These are phyloP conservation scores for Phytopythium litorale DNA, from an alignment of 352 stramenopile species.

Conservation along the genomic window DNA sequence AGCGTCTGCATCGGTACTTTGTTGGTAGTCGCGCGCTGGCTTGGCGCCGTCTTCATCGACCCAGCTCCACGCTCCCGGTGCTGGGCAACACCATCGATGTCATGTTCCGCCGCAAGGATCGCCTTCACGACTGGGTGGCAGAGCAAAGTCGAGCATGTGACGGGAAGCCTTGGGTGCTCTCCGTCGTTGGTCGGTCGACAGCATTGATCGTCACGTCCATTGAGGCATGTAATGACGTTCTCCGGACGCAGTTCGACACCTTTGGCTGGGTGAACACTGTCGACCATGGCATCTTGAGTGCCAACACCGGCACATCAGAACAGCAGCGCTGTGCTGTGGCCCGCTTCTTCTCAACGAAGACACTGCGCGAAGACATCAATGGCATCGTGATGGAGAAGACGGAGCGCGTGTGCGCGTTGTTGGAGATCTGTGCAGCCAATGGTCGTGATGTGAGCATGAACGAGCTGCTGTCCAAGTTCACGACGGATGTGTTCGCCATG, in stretches of 20 bases:
- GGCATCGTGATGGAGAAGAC: constrained; percentile 11
- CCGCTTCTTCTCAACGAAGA: constrained; percentile 59
- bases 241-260: constrained; percentile 23
- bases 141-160: constrained; percentile 18
- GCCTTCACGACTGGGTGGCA: constrained; percentile 33
- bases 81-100: constrained; percentile 28
- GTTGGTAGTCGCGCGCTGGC: too few relatives aligned
- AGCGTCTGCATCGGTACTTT: neutral
- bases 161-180: constrained; percentile 23
- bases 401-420: constrained; percentile 16
- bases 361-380: constrained; percentile 11
- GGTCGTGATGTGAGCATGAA: constrained; percentile 21
- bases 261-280: constrained; percentile 59
- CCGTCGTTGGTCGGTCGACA: constrained; percentile 23
- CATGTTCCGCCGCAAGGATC: constrained; percentile 11
- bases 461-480: constrained; percentile 37
- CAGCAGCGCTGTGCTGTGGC: constrained; percentile 46
- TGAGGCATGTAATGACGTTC: constrained; percentile 32
- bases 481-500: constrained; percentile 66
- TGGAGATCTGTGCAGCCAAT: constrained; percentile 44
- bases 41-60: too few relatives aligned
- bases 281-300: constrained; percentile 42
- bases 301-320: constrained; percentile 34
- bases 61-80: constrained; percentile 20
- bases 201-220: constrained; percentile 25